phyloP scores from a whole-genome alignment of 495 filamentous ascomycete genomes.

The Bryoglossum gracile region DNA sequence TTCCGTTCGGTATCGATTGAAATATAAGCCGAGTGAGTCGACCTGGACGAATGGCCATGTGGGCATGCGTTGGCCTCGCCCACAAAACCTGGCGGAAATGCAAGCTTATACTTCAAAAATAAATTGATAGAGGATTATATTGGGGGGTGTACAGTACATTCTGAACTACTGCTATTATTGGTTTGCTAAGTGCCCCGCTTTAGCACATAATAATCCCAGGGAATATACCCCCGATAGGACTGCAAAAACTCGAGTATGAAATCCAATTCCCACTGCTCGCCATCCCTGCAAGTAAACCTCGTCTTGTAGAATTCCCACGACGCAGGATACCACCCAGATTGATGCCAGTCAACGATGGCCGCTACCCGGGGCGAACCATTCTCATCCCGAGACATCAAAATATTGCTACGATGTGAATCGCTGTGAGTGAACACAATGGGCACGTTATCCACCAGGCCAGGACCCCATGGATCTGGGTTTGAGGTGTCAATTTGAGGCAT shows the following conservation, averaged over 20 bases:
- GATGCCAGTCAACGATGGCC: conserved; percentile 41
- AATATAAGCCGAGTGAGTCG: neutral
- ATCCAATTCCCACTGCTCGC: conserved; percentile 7
- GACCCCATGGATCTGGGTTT: conserved; percentile 30
- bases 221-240: conserved; percentile 4
- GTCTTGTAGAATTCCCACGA: conserved; percentile 45
- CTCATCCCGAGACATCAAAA: conserved; percentile 30
- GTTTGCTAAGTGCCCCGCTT: too few relatives aligned
- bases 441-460: conserved; percentile 34
- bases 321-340: conserved; percentile 41
- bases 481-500: conserved; percentile 5
- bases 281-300: neutral
- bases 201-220: conserved; percentile 11
- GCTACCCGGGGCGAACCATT: conserved; percentile 27
- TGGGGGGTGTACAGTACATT: too few relatives aligned
- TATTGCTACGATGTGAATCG: conserved; percentile 40
- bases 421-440: conserved; percentile 41
- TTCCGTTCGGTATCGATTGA: neutral
- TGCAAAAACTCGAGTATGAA: conserved; percentile 12
- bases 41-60: too few relatives aligned
- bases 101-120: too few relatives aligned
- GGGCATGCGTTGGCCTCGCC: too few relatives aligned
- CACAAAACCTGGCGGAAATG: too few relatives aligned
- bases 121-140: too few relatives aligned
- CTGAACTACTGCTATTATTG: too few relatives aligned